Percentiles rank a stretch among this genome's conserved stretches.
Conservation (phyloP, 371 early-diverging fungal genomes). For the Apophysomyces trapeziformis region DNA sequence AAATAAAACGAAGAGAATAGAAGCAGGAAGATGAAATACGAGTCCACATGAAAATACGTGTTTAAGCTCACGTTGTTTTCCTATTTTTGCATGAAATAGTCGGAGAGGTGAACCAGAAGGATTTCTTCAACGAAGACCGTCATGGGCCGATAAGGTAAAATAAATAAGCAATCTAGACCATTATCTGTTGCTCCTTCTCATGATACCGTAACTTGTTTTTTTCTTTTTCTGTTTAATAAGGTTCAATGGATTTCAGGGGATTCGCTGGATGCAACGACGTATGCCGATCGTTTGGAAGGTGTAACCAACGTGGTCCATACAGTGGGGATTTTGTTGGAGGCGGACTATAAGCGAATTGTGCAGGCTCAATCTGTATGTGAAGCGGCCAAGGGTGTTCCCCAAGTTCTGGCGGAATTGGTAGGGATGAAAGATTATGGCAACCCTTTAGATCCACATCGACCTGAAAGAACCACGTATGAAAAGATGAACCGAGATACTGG, state of each 20-base stretch:
- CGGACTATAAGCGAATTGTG: slow-evolving; percentile 67
- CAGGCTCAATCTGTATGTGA: slow-evolving; percentile 54
- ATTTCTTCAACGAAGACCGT: slow-evolving; percentile 36
- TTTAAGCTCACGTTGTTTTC: neutral
- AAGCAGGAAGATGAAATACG: too few species aligned
- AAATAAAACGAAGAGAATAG: too few species aligned
- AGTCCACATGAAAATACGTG: too few species aligned
- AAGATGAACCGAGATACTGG: slow-evolving; percentile 77
- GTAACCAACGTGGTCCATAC: slow-evolving; percentile 74
- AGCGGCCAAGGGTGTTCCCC: slow-evolving; percentile 27
- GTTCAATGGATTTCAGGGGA: slow-evolving; percentile 73
- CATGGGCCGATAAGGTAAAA: slow-evolving; percentile 49
- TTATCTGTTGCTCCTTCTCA: too few species aligned
- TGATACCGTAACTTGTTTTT: neutral
- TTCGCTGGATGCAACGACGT: slow-evolving; percentile 65
- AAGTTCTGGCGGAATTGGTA: slow-evolving; percentile 26
- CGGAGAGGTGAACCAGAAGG: slow-evolving; percentile 55
- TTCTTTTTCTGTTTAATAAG: slow-evolving; percentile 16
- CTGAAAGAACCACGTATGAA: slow-evolving; percentile 55
- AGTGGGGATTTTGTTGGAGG: slow-evolving; percentile 74
- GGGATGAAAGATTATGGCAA: slow-evolving; percentile 52
- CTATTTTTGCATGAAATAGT: slow-evolving; percentile 25
- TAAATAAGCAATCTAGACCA: too few species aligned
- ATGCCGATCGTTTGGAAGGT: slow-evolving; percentile 54
- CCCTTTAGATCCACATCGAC: slow-evolving; percentile 36